Evolutionary conservation across 2,329 filamentous ascomycete species (phyloP), one percentile per base, ranked within the genome.

Genomic region (Colletotrichum australisinense): DNA sequence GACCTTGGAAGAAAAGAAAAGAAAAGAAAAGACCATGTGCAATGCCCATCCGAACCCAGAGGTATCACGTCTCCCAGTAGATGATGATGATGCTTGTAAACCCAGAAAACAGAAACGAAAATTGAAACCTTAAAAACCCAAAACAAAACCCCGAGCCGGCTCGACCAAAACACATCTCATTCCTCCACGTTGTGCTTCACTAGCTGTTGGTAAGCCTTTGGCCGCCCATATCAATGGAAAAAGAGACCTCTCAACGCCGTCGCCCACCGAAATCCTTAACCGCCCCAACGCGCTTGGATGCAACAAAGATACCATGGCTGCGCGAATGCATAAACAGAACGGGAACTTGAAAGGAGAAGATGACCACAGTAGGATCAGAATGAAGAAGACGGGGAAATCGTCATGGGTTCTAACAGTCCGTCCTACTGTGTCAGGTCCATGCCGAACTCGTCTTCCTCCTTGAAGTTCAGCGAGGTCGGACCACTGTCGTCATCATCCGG

Each of bases 361-460:
- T 35, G n/a, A 53, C 8, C 16, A 24, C n/a, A 12, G n/a, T 32
- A 24, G n/a, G 28, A n/a, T 63, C 62, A 56, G n/a, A 56, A 19
- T 16, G 9, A 22, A 19, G 38, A 30, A 30, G 26, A 19, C 19
- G 22, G 22, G 24, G 26, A 42, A 19, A 9, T 35, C 19, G 49
- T 26, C 46, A 9, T 24, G 38, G 19, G 62, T n/a, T n/a, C 11
- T 35, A 58, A 49, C 42, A 49, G 8, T 11, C 35, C 52, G 16
- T 52, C 66, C 78, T 83, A 85, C 77, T 86, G 83, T 70, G 84
- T 88, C 76, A 91, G 83, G 76, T 97, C 94, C 94, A 97, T 97
- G 79, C 91, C 91, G 79, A 94, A 97, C 84, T 98, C 95, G 78
- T 98, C 95, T 84, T 98, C 95, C 82, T 98, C 95, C 83, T 98